Conservation (phyloP, 768 basidiomycete species). For the Amanita phalloides region DNA sequence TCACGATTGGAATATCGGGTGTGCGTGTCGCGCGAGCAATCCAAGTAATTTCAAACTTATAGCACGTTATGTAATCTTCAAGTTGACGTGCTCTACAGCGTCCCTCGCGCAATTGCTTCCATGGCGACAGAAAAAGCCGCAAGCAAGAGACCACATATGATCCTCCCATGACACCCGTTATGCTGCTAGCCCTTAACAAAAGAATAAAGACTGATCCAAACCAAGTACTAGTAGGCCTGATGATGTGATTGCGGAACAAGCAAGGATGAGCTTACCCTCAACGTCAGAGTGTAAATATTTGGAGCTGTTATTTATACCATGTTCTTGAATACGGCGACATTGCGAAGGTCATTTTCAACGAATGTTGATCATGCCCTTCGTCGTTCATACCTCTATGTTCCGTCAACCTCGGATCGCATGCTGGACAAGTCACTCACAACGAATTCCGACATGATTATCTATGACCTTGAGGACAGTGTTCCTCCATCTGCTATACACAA, state of each 20-base stretch:
- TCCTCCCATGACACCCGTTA: not conserved
- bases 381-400: conserved; percentile 72
- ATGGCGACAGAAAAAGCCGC: not conserved
- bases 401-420: conserved; percentile 72
- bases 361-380: conserved; percentile 13
- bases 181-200: not conserved
- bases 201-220: not conserved
- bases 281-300: no score
- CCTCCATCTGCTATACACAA: conserved; percentile 57
- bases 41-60: no score
- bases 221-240: not conserved
- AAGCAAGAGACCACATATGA: not conserved
- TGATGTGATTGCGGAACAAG: not conserved
- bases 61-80: not conserved
- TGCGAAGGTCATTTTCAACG: not conserved
- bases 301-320: no score
- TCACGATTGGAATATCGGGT: no score
- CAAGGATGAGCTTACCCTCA: no score
- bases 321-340: not conserved
- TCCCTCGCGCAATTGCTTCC: not conserved
- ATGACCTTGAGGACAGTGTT: conserved; percentile 86
- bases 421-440: conserved; percentile 62
- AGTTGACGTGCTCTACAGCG: not conserved
- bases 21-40: no score
- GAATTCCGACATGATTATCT: conserved; percentile 67